Evolutionary conservation across 1,284 basidiomycete species (phyloP), one percentile per base, ranked within the genome.

Genomic region (Sporisorium sorghi): DNA sequence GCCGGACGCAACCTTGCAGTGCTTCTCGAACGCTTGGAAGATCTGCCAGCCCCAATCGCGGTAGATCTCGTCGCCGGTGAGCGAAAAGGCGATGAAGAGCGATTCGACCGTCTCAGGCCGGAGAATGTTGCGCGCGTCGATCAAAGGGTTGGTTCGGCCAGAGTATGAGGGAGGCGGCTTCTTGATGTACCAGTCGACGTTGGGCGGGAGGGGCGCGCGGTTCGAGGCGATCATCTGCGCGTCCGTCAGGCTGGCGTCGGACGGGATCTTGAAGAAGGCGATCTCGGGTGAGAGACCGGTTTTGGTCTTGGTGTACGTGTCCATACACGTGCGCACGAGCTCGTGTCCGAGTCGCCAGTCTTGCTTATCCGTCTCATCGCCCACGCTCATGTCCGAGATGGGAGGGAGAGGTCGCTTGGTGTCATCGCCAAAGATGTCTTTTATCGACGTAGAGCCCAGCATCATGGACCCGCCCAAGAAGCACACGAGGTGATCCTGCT

Each of bases 401-500:
- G 78, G 78, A 4, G 78, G 72, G 8, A 70, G 47, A 0, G 58
- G 71, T 2, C 53, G 49, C 48, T 74, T 54, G 47, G 44, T 19
- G 1, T n/a, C 30, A 19, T 60, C 55, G 2, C 65, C 77, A 32
- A 68, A 63, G 32, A 60, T 53, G 54, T 77, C 74, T 3, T 53
- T 28, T 0, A 37, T 28, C 8, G 68, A 71, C 11, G 64, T 64
- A 14, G 94, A 91, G 21, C 95, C 94, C 7, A 97, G 89, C 88
- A 97, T 91, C 76, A 97, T 89, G 2, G 92, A 92, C 6, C 94
- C 94, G 35, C 91, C 94, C 47, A 97, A 86, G 89, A 97, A 98
- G 85, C 95, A 97, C 1, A 93, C 94, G 21, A 98, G 89, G 84
- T 97, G 95, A 84, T 98, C 95, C 86, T 98, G 95, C 85, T 97